Percentiles rank a stretch among this genome's conserved stretches.
Evolutionary conservation across 768 basidiomycete genomes (phyloP).

Genomic region (Collybiopsis confluens): DNA sequence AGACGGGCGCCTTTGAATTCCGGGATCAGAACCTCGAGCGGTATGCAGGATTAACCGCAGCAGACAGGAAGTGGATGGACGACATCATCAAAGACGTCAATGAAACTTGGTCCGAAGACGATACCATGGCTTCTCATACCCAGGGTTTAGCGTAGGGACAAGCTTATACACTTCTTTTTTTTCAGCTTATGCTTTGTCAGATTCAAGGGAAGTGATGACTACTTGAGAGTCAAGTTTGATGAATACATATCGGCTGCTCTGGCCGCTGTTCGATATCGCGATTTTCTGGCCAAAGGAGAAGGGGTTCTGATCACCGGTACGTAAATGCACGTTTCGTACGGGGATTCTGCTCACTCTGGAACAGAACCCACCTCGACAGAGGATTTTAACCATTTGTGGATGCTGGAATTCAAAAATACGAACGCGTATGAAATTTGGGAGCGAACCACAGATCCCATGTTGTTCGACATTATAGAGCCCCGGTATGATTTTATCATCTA

Average conservation of each 20-base stretch:
- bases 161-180: not conserved
- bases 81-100: slow-evolving; percentile 87
- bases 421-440: slow-evolving; percentile 91
- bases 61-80: slow-evolving; percentile 98
- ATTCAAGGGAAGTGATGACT: slow-evolving; percentile 96
- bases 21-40: slow-evolving; percentile 78
- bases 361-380: slow-evolving; percentile 45
- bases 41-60: slow-evolving; percentile 75
- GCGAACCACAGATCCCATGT: slow-evolving; percentile 78
- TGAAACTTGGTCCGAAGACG: slow-evolving; percentile 67
- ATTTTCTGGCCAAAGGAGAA: slow-evolving; percentile 73
- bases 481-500: slow-evolving; percentile 40
- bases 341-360: not conserved
- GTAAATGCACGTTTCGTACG: slow-evolving; percentile 30
- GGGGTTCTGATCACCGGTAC: slow-evolving; percentile 64
- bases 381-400: slow-evolving; percentile 88
- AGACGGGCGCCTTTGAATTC: slow-evolving; percentile 84
- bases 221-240: slow-evolving; percentile 88
- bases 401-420: slow-evolving; percentile 83
- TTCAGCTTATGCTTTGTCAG: slow-evolving; percentile 31
- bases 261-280: slow-evolving; percentile 84
- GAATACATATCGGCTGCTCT: slow-evolving; percentile 91
- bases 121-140: slow-evolving; percentile 40
- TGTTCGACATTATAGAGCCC: slow-evolving; percentile 96
- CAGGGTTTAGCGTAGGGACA: slow-evolving; percentile 59